These are phyloP conservation scores for Colletotrichum caudatum DNA, from an alignment of 2,329 filamentous ascomycete genomes.

Conservation along the genomic window DNA sequence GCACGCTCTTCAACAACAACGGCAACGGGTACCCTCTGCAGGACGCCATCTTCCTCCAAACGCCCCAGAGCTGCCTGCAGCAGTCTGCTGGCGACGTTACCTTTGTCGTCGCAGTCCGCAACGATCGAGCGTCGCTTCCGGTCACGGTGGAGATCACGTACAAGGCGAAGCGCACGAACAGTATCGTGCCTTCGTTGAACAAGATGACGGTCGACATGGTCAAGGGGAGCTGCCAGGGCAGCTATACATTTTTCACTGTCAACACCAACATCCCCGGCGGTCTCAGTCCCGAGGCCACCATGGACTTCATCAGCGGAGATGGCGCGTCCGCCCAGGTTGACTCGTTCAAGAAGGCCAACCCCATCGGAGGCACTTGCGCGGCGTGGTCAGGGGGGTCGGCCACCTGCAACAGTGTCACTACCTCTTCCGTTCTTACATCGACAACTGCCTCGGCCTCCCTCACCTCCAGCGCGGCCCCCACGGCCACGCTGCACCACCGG, in stretches of 20 bases:
- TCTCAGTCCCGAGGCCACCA: conserved; percentile 57
- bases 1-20: conserved; percentile 66
- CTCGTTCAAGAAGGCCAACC: conserved; percentile 61
- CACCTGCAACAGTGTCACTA: conserved; percentile 44
- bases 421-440: conserved; percentile 36
- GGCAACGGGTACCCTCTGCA: conserved; percentile 66
- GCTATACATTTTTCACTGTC: conserved; percentile 62
- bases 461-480: conserved; percentile 47
- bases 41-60: conserved; percentile 67
- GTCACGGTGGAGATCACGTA: conserved; percentile 59
- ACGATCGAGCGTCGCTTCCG: conserved; percentile 57
- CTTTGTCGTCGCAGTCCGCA: conserved; percentile 62
- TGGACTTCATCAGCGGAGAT: conserved; percentile 59
- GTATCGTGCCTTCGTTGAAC: conserved; percentile 57
- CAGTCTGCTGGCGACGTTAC: conserved; percentile 57
- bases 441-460: conserved; percentile 42
- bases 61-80: conserved; percentile 67
- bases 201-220: conserved; percentile 54
- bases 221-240: conserved; percentile 58
- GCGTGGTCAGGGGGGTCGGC: conserved; percentile 53
- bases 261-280: conserved; percentile 59
- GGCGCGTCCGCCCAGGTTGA: conserved; percentile 54
- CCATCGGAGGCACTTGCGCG: conserved; percentile 59
- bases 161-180: conserved; percentile 54
- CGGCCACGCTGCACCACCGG: conserved; percentile 53